Conservation (phyloP, 257 asterid species). For the Nicotiana tomentosiformis region DNA sequence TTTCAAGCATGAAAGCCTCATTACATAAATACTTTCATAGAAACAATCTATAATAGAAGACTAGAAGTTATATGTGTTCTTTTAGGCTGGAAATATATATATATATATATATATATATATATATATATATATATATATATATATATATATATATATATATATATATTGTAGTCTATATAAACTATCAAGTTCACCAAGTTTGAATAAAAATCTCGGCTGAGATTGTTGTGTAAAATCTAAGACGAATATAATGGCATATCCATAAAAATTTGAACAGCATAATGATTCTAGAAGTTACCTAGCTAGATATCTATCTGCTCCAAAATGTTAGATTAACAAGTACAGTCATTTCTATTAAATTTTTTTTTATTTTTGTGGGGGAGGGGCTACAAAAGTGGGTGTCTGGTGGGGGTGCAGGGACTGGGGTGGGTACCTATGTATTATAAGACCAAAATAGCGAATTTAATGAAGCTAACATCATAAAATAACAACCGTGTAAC, state of each 20-base stretch:
- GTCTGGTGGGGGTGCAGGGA: neutral
- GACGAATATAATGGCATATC: neutral
- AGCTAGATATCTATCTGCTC: neutral
- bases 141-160: no score
- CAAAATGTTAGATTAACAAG: neutral
- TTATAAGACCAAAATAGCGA: neutral
- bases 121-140: no score
- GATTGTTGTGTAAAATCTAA: neutral
- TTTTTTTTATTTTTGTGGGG: no score
- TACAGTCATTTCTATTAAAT: no score
- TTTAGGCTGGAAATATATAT: neutral
- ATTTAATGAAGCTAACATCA: slow-evolving; percentile 18
- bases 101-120: no score
- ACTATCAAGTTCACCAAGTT: neutral
- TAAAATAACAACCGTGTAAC: slow-evolving; percentile 19
- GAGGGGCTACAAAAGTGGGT: neutral
- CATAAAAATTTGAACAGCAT: neutral
- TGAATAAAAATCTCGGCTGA: neutral
- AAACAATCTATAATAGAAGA: neutral
- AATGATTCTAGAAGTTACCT: neutral
- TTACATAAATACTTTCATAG: neutral
- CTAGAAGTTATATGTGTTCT: neutral
- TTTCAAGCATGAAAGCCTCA: neutral
- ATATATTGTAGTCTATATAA: no score
- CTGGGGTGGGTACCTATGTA: neutral